Evolutionary conservation across 768 basidiomycete genomes (phyloP).

Genomic region (Xerocomus spinulosus): DNA sequence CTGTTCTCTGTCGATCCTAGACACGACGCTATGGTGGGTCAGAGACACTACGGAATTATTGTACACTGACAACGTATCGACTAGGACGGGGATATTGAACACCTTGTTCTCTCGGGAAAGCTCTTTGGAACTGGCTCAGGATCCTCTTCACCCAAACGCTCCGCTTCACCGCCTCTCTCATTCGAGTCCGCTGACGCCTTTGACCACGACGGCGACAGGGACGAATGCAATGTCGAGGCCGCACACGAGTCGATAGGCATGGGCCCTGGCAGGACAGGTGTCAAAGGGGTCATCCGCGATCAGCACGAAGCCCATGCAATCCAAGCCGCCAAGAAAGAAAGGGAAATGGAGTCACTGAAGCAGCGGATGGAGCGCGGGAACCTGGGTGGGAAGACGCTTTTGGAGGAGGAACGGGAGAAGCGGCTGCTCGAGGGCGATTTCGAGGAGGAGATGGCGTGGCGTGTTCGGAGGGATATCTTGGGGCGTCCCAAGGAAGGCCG

Average conservation of each 20-base stretch:
- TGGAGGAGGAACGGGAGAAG: conserved; percentile 73
- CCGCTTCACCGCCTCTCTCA: conserved; percentile 47
- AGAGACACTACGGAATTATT: neutral
- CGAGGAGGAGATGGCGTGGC: conserved; percentile 14
- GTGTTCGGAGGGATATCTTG: conserved; percentile 36
- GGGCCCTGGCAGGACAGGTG: conserved; percentile 82
- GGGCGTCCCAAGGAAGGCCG: conserved; percentile 48
- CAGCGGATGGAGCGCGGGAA: conserved; percentile 58
- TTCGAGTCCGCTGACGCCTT: conserved; percentile 22
- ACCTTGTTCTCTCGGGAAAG: conserved; percentile 71
- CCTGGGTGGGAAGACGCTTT: conserved; percentile 64
- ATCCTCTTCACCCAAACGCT: conserved; percentile 59
- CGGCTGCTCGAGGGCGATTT: conserved; percentile 36
- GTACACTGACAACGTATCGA: conserved; percentile 1
- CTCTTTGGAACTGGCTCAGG: conserved; percentile 55
- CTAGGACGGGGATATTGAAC: conserved; percentile 54
- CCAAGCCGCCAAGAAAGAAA: conserved; percentile 47
- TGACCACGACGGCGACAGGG: conserved; percentile 49
- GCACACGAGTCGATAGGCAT: conserved; percentile 66
- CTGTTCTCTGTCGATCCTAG: neutral
- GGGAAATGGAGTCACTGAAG: conserved; percentile 51
- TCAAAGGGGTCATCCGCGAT: conserved; percentile 86
- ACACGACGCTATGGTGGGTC: conserved; percentile 17
- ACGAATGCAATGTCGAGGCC: conserved; percentile 32
- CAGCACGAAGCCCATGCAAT: conserved; percentile 61